phyloP scores from a whole-genome alignment of 495 filamentous ascomycete species.

The Talaromyces wortmannii region DNA sequence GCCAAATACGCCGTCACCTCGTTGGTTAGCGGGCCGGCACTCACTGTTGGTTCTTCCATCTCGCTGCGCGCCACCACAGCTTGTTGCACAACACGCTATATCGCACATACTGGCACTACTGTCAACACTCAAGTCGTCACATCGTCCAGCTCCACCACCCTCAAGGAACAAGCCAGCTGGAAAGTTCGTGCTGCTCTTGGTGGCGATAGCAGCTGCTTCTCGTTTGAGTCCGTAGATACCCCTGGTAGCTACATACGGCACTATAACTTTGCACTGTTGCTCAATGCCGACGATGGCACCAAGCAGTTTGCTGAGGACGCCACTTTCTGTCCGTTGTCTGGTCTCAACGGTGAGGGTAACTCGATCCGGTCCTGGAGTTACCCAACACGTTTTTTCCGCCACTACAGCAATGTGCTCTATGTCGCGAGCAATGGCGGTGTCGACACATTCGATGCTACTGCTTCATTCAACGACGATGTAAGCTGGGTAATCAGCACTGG shows the following conservation, averaged over 20 bases:
- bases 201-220: constrained; percentile 43
- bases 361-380: constrained; percentile 49
- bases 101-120: constrained; percentile 40
- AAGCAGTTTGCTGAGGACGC: constrained; percentile 49
- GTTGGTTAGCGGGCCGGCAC: constrained; percentile 38
- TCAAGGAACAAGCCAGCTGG: constrained; percentile 47
- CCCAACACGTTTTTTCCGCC: constrained; percentile 48
- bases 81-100: constrained; percentile 40
- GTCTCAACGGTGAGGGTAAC: constrained; percentile 37
- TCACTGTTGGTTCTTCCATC: constrained; percentile 41
- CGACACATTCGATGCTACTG: constrained; percentile 37
- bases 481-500: constrained; percentile 36
- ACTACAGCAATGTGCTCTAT: constrained; percentile 39
- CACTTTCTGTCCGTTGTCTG: constrained; percentile 45
- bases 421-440: constrained; percentile 46
- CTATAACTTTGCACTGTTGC: constrained; percentile 34
- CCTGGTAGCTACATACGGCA: constrained; percentile 49
- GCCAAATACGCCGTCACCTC: constrained; percentile 43
- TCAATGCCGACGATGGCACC: constrained; percentile 40
- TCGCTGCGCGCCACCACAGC: constrained; percentile 44
- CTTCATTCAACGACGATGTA: constrained; percentile 43
- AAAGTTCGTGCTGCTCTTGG: constrained; percentile 23
- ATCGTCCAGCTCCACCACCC: constrained; percentile 36
- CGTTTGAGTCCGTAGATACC: constrained; percentile 50
- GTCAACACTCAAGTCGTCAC: constrained; percentile 46